Base-by-base conservation (phyloP, 257 asterid genomes). In the Paulownia fortunei region DNA sequence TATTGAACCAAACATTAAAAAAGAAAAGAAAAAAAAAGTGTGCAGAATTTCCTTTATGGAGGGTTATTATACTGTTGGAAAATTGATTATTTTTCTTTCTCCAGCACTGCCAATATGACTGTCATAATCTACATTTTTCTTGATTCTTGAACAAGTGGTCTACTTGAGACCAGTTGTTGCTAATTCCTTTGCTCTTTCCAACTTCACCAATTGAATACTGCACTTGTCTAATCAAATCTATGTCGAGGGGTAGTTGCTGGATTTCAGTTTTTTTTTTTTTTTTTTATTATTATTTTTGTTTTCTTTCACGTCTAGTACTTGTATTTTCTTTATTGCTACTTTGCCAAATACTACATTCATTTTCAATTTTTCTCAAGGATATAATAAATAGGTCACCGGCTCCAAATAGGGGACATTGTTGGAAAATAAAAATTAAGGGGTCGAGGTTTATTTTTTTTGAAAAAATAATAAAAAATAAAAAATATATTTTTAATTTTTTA, bases 221-320 rank as follows among this genome's bases (percentile, higher is more conserved):
- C 44, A n/a, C 59, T 70, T 51, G 76, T 70, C 76, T 34, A 52
- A 70, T 70, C 64, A 69, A 47, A 49, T 69, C 58, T 68, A 66
- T 46, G 59, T 68, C 59, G 23, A 46, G 0, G 27, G 34, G 3
- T n/a, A n/a, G 6, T 39, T 13, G 8, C 9, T 24, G 19, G 37
- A 12, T 11, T 59, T 27, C 66, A 1, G 10, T 59, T 59, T 24
- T 26, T 2, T 8, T 7, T 18, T 5, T 3, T 51, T 51, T 16
- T 16, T 3, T 15, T 15, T 11, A 11, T 47, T 47, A n/a, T n/a
- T n/a, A n/a, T n/a, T n/a, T n/a, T n/a, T n/a, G n/a, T n/a, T n/a
- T n/a, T n/a, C n/a, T n/a, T n/a, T n/a, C n/a, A n/a, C n/a, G n/a
- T n/a, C n/a, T n/a, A n/a, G n/a, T n/a, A n/a, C n/a, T n/a, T n/a